A percentile compares a stretch with the other conserved stretches of the same genome.
Evolutionary conservation across 1,139 yeast genomes (phyloP).

Genomic region (Candida anutae): DNA sequence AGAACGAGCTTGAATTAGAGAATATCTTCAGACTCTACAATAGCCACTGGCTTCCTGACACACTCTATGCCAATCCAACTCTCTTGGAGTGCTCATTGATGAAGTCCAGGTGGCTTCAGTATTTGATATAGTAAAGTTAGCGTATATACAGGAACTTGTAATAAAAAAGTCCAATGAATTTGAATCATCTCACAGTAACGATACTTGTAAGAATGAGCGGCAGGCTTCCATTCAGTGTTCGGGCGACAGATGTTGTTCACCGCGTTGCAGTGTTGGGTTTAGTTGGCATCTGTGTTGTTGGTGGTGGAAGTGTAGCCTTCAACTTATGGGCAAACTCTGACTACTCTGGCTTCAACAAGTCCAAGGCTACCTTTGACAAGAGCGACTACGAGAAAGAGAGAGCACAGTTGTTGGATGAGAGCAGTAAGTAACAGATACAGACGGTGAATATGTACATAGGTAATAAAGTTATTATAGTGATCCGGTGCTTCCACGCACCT

Average conservation of each 20-base stretch:
- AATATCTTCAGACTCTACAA: conserved; percentile 32
- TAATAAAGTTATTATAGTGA: not conserved
- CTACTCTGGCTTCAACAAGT: conserved; percentile 34
- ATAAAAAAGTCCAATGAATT: too few relatives aligned
- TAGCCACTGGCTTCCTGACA: conserved; percentile 34
- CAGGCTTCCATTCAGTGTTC: conserved; percentile 37
- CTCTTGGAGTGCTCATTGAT: conserved; percentile 30
- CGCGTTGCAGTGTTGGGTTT: conserved; percentile 19
- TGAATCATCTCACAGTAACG: too few relatives aligned
- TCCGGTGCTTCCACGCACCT: too few relatives aligned
- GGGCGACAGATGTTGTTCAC: conserved; percentile 24
- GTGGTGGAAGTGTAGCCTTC: conserved; percentile 18
- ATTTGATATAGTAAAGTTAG: conserved; percentile 23
- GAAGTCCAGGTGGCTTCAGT: conserved; percentile 31
- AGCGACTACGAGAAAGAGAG: conserved; percentile 20
- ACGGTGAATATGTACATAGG: conserved; percentile 1
- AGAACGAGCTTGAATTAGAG: conserved; percentile 17
- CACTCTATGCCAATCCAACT: conserved; percentile 36
- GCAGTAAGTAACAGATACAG: too few relatives aligned
- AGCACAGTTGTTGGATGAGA: conserved; percentile 5
- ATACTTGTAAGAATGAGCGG: conserved; percentile 16
- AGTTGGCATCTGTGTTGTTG: conserved; percentile 31
- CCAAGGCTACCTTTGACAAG: conserved; percentile 33
- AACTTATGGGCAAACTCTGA: conserved; percentile 26
- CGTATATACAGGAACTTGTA: too few relatives aligned